These are phyloP conservation scores for Myxozyma udenii DNA, from an alignment of 805 yeast genomes.

Conservation along the genomic window DNA sequence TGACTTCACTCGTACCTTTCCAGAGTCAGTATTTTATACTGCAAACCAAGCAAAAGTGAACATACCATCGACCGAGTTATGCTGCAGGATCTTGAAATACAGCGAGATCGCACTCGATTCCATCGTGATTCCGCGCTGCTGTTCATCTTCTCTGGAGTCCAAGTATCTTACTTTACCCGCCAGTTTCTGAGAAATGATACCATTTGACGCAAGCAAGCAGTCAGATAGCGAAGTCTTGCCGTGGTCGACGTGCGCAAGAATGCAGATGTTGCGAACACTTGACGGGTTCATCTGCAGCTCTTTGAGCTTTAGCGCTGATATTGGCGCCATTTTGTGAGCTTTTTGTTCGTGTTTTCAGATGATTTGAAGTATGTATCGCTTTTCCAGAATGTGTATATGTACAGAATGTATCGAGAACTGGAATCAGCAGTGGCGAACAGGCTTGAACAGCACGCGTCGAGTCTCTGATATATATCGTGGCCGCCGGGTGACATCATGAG, in stretches of 20 bases:
- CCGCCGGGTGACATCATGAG: too few relatives aligned
- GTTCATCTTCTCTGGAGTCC: constrained; percentile 95
- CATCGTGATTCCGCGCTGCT: constrained; percentile 94
- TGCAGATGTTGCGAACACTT: constrained; percentile 83
- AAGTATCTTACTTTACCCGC: constrained; percentile 93
- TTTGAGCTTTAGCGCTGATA: constrained; percentile 62
- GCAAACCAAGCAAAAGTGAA: constrained; percentile 1
- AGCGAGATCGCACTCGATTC: constrained; percentile 92
- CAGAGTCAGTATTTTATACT: constrained; percentile 2
- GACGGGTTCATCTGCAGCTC: constrained; percentile 66
- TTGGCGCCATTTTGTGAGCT: constrained; percentile 29
- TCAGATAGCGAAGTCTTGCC: constrained; percentile 96
- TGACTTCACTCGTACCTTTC: constrained; percentile 39
- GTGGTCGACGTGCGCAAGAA: constrained; percentile 97
- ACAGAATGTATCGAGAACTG: too few relatives aligned
- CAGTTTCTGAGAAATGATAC: constrained; percentile 88
- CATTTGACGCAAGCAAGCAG: constrained; percentile 88
- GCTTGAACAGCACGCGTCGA: too few relatives aligned
- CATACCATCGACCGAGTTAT: constrained; percentile 19
- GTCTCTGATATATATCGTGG: too few relatives aligned
- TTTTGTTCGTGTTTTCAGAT: too few relatives aligned
- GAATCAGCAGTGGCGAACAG: too few relatives aligned
- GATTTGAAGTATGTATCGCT: too few relatives aligned
- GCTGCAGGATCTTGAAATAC: constrained; percentile 62
- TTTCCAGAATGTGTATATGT: too few relatives aligned